phyloP scores from a whole-genome alignment of 371 early-diverging fungal genomes.

The Blakeslea trispora region DNA sequence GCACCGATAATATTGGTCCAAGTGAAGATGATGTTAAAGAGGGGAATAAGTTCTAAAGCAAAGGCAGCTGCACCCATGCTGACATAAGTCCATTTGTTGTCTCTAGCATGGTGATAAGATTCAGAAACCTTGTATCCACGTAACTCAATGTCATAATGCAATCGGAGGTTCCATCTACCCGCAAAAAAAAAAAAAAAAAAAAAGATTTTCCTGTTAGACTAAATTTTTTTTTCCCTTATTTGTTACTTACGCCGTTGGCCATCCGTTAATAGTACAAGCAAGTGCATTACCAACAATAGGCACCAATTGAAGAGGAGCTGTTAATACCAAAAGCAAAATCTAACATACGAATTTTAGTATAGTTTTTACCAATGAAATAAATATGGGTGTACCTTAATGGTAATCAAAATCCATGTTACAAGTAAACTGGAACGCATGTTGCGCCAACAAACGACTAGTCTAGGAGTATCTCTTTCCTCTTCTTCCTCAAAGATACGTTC shows the following conservation, averaged over 20 bases:
- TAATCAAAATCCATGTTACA: conserved; percentile 24
- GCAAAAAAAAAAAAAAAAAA: too few relatives aligned
- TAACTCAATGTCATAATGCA: conserved; percentile 51
- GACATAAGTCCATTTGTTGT: conserved; percentile 32
- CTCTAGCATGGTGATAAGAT: conserved; percentile 27
- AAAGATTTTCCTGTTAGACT: neutral
- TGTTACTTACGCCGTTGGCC: conserved; percentile 32
- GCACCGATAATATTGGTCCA: conserved; percentile 71
- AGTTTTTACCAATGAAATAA: neutral
- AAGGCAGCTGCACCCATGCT: conserved; percentile 59
- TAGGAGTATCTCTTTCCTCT: conserved; percentile 19
- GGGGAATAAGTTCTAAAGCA: conserved; percentile 59
- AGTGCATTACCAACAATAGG: conserved; percentile 49
- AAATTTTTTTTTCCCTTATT: conserved; percentile 1
- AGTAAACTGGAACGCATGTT: conserved; percentile 29
- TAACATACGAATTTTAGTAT: conserved; percentile 22
- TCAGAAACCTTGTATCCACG: conserved; percentile 38
- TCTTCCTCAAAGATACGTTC: conserved; percentile 39
- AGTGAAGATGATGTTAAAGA: conserved; percentile 59
- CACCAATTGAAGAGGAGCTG: conserved; percentile 52
- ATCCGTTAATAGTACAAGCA: conserved; percentile 51
- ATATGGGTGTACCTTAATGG: conserved; percentile 22
- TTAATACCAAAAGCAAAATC: conserved; percentile 43
- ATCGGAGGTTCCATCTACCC: conserved; percentile 39
- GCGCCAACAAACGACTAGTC: conserved; percentile 31